Evolutionary conservation across 2,329 filamentous ascomycete genomes (phyloP).

Genomic region (Aspergillus tanneri): DNA sequence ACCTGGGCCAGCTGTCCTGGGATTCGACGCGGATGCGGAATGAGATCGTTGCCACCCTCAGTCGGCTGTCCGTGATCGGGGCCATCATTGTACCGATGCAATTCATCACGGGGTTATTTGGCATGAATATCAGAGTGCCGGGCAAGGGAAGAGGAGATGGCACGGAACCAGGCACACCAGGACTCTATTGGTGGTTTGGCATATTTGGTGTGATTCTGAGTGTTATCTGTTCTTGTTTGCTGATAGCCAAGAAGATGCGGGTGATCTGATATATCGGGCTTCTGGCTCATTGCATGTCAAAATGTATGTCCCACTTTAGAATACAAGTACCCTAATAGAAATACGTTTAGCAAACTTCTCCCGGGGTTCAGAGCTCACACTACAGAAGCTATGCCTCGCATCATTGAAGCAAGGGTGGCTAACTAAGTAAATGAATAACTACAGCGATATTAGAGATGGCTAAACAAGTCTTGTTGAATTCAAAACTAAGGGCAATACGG

Average conservation of each 20-base stretch:
- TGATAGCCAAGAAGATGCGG: constrained; percentile 35
- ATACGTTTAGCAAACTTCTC: too few species aligned
- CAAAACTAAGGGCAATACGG: too few species aligned
- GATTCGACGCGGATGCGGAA: constrained; percentile 85
- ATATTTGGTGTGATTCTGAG: constrained; percentile 40
- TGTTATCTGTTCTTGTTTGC: constrained; percentile 23
- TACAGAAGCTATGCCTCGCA: too few species aligned
- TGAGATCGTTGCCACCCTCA: constrained; percentile 76
- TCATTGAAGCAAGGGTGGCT: too few species aligned
- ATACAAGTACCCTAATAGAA: too few species aligned
- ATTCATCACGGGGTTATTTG: constrained; percentile 64
- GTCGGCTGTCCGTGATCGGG: constrained; percentile 86
- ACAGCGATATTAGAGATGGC: too few species aligned
- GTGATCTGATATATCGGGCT: constrained; percentile 10
- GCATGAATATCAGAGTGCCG: constrained; percentile 47
- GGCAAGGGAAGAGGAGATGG: constrained; percentile 24
- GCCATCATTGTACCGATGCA: constrained; percentile 91
- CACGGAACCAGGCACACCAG: neutral
- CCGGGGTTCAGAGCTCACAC: too few species aligned
- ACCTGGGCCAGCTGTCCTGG: constrained; percentile 85
- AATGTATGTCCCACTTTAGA: too few species aligned
- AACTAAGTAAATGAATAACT: too few species aligned
- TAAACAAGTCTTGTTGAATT: too few species aligned
- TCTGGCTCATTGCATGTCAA: too few species aligned
- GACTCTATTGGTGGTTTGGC: constrained; percentile 43